Evolutionary conservation across 192 early-diverging fungal genomes (phyloP), one percentile per base, ranked within the genome.

Genomic region (Coemansia sp.): DNA sequence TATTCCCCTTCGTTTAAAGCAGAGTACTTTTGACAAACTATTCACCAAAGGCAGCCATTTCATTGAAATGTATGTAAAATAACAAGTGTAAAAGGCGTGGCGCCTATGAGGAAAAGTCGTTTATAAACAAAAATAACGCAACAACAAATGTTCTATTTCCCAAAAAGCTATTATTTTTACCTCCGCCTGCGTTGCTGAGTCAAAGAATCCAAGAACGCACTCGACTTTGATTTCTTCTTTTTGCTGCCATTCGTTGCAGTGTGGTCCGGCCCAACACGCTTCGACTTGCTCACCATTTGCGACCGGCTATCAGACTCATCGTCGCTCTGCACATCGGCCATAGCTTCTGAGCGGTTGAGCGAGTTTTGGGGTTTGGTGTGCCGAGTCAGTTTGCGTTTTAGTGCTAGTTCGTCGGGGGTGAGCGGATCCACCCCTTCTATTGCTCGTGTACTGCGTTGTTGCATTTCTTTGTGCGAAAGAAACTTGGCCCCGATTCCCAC

Each of bases 401-500:
- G 70, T 2, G 31, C 26, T 12, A 78, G 66, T 28, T 78, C 75
- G 17, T 64, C 59, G 12, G 63, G 26, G 2, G 69, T 66, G 40
- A 72, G 56, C 37, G 64, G 42, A 15, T 61, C 61, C 2, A 21
- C 24, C 24, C 28, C 37, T 11, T 42, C 34, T 21, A 59, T 20
- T 44, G 48, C 11, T 14, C 50, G 7, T 26, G 23, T 21, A 49
- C 24, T 8, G 37, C 25, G 20, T 44, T 44, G 40, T n/a, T 44
- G 58, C 69, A 78, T 72, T 47, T 71, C 70, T 18, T 65, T 68
- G 66, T 78, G 75, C 15, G 75, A 72, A 18, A 78, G 62, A 11
- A 68, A 78, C 25, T 78, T 78, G n/a, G 75, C 75, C 5, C 75
- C 75, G 3, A 78, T 66, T 20, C 75, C 75, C 14, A 78, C 58